Evolutionary conservation across 2,329 filamentous ascomycete genomes (phyloP), one percentile per base, ranked within the genome.

Genomic region (Fusarium dlaminii): DNA sequence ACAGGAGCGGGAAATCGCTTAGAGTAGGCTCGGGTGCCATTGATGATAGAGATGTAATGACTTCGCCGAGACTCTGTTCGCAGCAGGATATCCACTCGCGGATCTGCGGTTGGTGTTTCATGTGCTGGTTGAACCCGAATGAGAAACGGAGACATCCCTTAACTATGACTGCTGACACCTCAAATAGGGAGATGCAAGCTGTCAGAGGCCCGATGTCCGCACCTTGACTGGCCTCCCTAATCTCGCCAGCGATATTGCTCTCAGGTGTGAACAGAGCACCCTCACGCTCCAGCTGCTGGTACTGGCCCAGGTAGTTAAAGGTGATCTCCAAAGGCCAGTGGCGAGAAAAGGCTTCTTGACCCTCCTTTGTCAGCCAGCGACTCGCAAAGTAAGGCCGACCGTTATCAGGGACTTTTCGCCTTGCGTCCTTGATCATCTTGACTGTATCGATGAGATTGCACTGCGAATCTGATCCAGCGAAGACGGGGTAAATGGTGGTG

Each of bases 111-210:
- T 83, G 82, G 52, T 85, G 82, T 15, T 79, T 81, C 36, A 84
- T 84, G 39, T 82, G 78, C 22, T 79, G 78, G 63, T 84, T 85
- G 77, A 85, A 86, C 1, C 85, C 73, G 30, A 87, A 83, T 22
- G 84, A 84, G 69, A 87, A 77, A 29, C 82, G 83, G 4, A 85
- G 83, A 43, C 80, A 80, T 27, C 84, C 86, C 29, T 84, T 81
- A 27, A 86, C 81, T 27, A 87, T 80, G 56, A 83, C 83, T 18
- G 85, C 82, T 9, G 83, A 86, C 24, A 87, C 79, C 68, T 88
- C 86, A 29, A 88, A 87, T 3, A 86, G 73, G 1, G 86, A 83
- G n/a, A 87, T 85, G 30, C 74, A 73, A n/a, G 68, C 43, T 11
- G 74, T 64, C 6, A 62, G 3, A 9, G 65, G 43, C 4, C 74